These are phyloP conservation scores for sweet orange (Citrus sinensis) DNA, from an alignment of 345 rosid species.

Conservation along the genomic window DVS_A1.0 CM039167.1:23487001-23487500, in stretches of 20 bases:
- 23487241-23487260: neutral
- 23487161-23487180: constrained; percentile 4
- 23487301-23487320: constrained; percentile 51
- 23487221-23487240: neutral
- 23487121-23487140: neutral
- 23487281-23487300: constrained; percentile 56
- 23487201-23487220: neutral
- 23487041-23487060: constrained; percentile 42
- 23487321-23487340: constrained; percentile 48
- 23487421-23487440: neutral
- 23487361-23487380: constrained; percentile 21
- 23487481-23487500: neutral
- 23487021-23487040: constrained; percentile 48
- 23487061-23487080: constrained; percentile 22
- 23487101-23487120: neutral
- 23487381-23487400: constrained; percentile 22
- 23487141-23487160: constrained; percentile 14
- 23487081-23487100: neutral
- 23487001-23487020: constrained; percentile 27
- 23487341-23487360: constrained; percentile 49
- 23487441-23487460: too few relatives aligned
- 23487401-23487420: constrained; percentile 22
- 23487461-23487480: neutral
- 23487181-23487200: constrained; percentile 4
- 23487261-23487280: constrained; percentile 25